Conservation (phyloP, 148 eudicot genomes). For the Chenopodium suecicum region DNA sequence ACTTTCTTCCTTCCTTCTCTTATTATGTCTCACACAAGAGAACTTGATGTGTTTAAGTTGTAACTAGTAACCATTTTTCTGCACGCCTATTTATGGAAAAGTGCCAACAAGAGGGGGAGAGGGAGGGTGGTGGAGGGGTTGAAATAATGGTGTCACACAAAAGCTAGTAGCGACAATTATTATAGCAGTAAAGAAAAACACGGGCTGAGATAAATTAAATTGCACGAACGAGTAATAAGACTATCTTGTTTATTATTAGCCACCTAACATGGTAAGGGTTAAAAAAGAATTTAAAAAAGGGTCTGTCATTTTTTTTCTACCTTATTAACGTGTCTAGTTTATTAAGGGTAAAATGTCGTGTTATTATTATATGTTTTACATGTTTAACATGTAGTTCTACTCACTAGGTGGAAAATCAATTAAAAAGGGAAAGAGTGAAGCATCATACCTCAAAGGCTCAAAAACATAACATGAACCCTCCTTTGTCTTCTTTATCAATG, state of each 20-base stretch:
- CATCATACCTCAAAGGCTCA: conserved; percentile 20
- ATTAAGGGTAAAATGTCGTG: too few relatives aligned
- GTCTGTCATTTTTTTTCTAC: too few relatives aligned
- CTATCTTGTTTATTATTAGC: too few relatives aligned
- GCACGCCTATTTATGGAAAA: conserved; percentile 24
- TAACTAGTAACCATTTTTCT: conserved; percentile 32
- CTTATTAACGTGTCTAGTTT: too few relatives aligned
- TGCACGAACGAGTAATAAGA: too few relatives aligned
- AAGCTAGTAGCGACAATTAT: not conserved
- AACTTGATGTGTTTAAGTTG: conserved; percentile 2
- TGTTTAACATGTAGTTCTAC: too few relatives aligned
- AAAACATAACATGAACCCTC: conserved; percentile 9
- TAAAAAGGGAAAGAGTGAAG: not conserved
- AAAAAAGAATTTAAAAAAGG: too few relatives aligned
- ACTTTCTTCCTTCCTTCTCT: conserved; percentile 25
- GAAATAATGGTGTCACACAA: conserved; percentile 12
- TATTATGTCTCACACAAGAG: conserved; percentile 17
- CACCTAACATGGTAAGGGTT: too few relatives aligned
- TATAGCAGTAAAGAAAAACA: not conserved
- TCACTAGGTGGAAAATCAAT: not conserved
- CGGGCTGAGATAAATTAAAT: too few relatives aligned
- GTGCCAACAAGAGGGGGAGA: not conserved
- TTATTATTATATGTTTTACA: too few relatives aligned
- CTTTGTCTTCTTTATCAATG: conserved; percentile 13
- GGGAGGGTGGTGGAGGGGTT: conserved; percentile 8